Evolutionary conservation across 2,329 filamentous ascomycete species (phyloP).

Genomic region (Huntiella decipiens): DNA sequence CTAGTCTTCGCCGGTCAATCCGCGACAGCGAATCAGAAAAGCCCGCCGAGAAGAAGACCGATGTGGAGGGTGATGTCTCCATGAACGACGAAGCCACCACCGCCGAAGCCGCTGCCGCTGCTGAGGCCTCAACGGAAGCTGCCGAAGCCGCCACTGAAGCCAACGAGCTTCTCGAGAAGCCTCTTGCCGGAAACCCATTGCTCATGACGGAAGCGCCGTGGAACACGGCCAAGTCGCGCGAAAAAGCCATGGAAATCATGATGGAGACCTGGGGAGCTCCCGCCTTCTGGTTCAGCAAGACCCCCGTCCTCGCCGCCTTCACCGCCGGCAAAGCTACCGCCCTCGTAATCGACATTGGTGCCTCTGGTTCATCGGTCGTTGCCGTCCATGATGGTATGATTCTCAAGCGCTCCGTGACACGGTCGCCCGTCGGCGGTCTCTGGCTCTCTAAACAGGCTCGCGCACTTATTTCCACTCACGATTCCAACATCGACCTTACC

Average conservation of each 20-base stretch:
- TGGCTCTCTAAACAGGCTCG: slow-evolving; percentile 84
- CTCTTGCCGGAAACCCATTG: slow-evolving; percentile 73
- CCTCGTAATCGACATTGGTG: slow-evolving; percentile 80
- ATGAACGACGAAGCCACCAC: slow-evolving; percentile 27
- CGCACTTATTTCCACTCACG: slow-evolving; percentile 42
- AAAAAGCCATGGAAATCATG: slow-evolving; percentile 87
- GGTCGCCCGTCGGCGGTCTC: slow-evolving; percentile 69
- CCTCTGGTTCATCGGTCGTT: slow-evolving; percentile 71
- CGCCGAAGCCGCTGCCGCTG: slow-evolving; percentile 1
- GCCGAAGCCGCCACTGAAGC: slow-evolving; percentile 5
- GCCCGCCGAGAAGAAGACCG: slow-evolving; percentile 22
- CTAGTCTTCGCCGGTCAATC: slow-evolving; percentile 52
- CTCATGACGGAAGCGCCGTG: slow-evolving; percentile 88
- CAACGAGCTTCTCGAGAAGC: slow-evolving; percentile 44
- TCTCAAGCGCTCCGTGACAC: slow-evolving; percentile 72
- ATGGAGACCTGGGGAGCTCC: slow-evolving; percentile 96
- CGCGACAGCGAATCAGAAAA: slow-evolving; percentile 26
- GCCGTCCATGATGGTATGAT: slow-evolving; percentile 91
- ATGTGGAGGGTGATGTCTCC: slow-evolving; percentile 40
- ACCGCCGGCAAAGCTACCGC: slow-evolving; percentile 85
- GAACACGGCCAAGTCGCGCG: slow-evolving; percentile 72
- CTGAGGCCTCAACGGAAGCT: slow-evolving; percentile 13
- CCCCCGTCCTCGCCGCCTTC: slow-evolving; percentile 76
- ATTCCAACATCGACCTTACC: slow-evolving; percentile 53
- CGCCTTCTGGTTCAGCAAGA: slow-evolving; percentile 83